A percentile compares a stretch with the other conserved stretches of the same genome.
phyloP scores from a whole-genome alignment of 2,329 filamentous ascomycete genomes.

The Geosmithia morbida region DNA sequence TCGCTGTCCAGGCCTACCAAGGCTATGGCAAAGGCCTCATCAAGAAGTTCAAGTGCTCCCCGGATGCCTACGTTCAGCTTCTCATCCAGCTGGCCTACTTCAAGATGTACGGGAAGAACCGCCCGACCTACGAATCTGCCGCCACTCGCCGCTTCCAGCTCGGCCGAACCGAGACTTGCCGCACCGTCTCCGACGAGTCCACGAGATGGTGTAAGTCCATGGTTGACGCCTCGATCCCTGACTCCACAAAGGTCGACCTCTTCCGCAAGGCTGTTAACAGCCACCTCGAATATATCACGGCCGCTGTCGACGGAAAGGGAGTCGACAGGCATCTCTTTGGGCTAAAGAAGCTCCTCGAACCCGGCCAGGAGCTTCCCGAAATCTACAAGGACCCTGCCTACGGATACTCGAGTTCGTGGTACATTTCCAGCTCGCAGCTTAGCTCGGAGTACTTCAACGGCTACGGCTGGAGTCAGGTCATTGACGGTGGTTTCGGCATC shows the following conservation, averaged over 20 bases:
- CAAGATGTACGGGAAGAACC: conserved; percentile 98
- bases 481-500: conserved; percentile 91
- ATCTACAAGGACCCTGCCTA: conserved; percentile 83
- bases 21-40: conserved; percentile 96
- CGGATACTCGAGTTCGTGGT: conserved; percentile 77
- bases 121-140: conserved; percentile 94
- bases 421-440: conserved; percentile 75
- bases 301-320: conserved; percentile 82
- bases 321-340: conserved; percentile 97
- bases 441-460: conserved; percentile 97
- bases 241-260: conserved; percentile 53
- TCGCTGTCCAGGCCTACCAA: conserved; percentile 90
- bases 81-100: conserved; percentile 94
- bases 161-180: conserved; percentile 91
- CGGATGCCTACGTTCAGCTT: conserved; percentile 97
- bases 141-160: conserved; percentile 90
- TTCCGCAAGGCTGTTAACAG: conserved; percentile 71
- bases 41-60: conserved; percentile 98
- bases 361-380: conserved; percentile 66
- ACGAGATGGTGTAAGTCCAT: conserved; percentile 84
- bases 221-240: conserved; percentile 49
- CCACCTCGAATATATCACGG: conserved; percentile 81
- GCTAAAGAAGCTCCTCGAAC: conserved; percentile 74
- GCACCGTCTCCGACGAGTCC: conserved; percentile 79
- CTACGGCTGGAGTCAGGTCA: conserved; percentile 96